Conservation (phyloP, 306 rosid genomes). For the Delonix regia region DNA sequence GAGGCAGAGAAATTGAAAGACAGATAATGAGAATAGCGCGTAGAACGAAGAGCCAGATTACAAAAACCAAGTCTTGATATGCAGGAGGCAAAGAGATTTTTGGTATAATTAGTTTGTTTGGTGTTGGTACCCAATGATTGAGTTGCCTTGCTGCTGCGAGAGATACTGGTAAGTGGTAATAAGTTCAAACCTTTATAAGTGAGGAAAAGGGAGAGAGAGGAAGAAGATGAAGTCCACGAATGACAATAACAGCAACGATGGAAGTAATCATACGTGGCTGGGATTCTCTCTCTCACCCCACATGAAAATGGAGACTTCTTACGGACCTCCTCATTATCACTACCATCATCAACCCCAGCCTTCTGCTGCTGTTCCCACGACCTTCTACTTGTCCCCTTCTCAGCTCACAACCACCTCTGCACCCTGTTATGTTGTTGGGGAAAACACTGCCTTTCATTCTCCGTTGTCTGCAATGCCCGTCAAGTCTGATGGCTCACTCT, state of each 20-base stretch:
- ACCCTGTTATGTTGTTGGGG: constrained; percentile 53
- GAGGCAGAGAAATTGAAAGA: background rate
- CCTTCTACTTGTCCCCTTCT: constrained; percentile 26
- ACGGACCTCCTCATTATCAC: constrained; percentile 40
- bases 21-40: background rate
- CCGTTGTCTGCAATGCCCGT: constrained; percentile 83
- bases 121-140: constrained; percentile 56
- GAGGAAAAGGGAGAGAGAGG: constrained; percentile 3
- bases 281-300: constrained; percentile 90
- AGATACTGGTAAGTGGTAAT: background rate
- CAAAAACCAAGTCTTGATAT: constrained; percentile 37
- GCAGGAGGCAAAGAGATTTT: constrained; percentile 22
- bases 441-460: constrained; percentile 53
- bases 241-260: constrained; percentile 49
- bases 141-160: constrained; percentile 36
- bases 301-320: constrained; percentile 74
- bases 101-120: constrained; percentile 54
- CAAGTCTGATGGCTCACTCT: constrained; percentile 86
- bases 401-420: background rate
- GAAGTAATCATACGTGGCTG: constrained; percentile 64
- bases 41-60: constrained; percentile 45
- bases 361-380: constrained; percentile 36
- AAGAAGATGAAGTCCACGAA: constrained; percentile 66
- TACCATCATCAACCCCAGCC: constrained; percentile 43
- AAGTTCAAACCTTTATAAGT: constrained; percentile 36